phyloP scores from a whole-genome alignment of 108 stramenopile genomes.

The Bacterosira constricta region DNA sequence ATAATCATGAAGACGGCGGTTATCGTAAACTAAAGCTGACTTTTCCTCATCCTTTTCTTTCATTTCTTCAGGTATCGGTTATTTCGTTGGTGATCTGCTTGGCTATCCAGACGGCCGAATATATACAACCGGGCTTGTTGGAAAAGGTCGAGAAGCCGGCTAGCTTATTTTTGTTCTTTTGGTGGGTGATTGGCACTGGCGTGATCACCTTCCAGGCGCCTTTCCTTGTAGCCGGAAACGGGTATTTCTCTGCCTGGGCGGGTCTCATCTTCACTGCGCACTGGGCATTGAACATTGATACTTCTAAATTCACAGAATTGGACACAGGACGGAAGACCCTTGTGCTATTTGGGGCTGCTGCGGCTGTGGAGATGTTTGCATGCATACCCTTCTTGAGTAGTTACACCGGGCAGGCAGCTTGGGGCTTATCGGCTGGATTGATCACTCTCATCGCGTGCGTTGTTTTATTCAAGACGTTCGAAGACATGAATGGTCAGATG shows the following conservation, averaged over 20 bases:
- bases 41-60: too few relatives aligned
- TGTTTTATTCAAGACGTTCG: conserved; percentile 19
- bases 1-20: too few relatives aligned
- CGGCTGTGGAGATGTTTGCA: conserved; percentile 22
- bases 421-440: conserved; percentile 30
- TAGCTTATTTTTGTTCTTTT: conserved; percentile 50
- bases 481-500: conserved; percentile 5
- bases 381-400: conserved; percentile 13
- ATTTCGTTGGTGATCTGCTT: conserved; percentile 33
- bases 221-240: conserved; percentile 35
- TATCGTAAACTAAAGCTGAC: too few relatives aligned
- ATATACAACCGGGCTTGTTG: conserved; percentile 24
- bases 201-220: conserved; percentile 52
- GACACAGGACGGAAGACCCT: conserved; percentile 28
- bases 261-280: conserved; percentile 33
- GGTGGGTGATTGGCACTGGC: conserved; percentile 61
- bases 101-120: conserved; percentile 35
- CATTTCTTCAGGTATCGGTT: too few relatives aligned
- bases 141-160: conserved; percentile 31
- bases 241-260: conserved; percentile 47
- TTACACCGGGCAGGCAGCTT: conserved; percentile 19
- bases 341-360: conserved; percentile 2
- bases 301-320: conserved; percentile 11
- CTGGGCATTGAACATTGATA: conserved; percentile 44
- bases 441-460: conserved; percentile 21